Evolutionary conservation across 148 eudicot species (phyloP).

Genomic region (Rhododendron kiyosumense): DNA sequence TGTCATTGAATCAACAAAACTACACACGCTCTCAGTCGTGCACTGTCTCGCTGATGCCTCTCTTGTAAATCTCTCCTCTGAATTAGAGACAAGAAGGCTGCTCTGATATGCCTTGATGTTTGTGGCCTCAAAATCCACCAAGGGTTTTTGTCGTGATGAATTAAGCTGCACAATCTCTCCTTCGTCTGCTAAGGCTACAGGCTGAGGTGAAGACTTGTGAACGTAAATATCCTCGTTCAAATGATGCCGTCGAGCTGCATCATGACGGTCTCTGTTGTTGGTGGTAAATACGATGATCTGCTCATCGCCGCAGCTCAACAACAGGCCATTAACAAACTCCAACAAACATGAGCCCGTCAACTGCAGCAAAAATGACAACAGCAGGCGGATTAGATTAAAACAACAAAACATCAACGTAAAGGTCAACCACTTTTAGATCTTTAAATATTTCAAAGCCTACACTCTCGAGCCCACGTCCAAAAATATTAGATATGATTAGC

Average conservation of each 20-base stretch:
- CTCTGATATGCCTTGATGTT: not conserved
- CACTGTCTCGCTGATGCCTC: not conserved
- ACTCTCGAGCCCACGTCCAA: no score
- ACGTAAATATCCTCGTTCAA: not conserved
- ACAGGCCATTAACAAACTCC: not conserved
- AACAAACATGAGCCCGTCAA: no score
- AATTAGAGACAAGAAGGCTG: not conserved
- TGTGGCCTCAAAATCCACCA: no score
- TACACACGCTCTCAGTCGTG: no score
- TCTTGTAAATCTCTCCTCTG: not conserved
- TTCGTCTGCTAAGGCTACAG: not conserved
- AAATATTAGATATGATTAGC: no score
- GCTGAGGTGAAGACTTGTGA: not conserved
- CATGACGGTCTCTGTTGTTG: not conserved
- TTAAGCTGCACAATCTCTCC: not conserved
- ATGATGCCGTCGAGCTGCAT: not conserved
- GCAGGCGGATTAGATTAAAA: no score
- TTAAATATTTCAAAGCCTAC: no score
- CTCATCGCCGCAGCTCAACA: not conserved
- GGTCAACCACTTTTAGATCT: no score
- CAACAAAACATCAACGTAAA: no score
- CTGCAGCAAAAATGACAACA: no score
- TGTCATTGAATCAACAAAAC: no score
- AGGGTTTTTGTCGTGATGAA: no score
- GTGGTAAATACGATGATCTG: not conserved